Conservation (phyloP, 164 flowering plant species). For the Hamamelis virginiana region DNA sequence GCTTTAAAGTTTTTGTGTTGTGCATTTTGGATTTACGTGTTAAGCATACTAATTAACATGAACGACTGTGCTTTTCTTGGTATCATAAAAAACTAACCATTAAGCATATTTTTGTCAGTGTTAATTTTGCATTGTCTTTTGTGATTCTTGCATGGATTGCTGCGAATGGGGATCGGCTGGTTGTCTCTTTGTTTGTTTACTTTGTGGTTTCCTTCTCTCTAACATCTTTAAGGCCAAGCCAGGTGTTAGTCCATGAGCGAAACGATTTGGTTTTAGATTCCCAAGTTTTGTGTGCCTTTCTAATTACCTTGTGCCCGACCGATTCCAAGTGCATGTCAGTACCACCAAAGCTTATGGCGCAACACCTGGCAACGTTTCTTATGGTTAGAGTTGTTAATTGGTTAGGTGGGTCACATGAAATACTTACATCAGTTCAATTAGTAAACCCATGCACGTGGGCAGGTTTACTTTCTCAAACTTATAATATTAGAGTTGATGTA, state of each 20-base stretch:
- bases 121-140: conserved; percentile 9
- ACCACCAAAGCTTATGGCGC: neutral
- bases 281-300: neutral
- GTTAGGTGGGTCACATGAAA: conserved; percentile 7
- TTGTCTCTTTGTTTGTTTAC: conserved; percentile 45
- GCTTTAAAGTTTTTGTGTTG: neutral
- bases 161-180: conserved; percentile 38
- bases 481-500: neutral
- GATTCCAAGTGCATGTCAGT: neutral
- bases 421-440: neutral
- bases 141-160: conserved; percentile 43
- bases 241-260: conserved; percentile 30
- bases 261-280: conserved; percentile 3
- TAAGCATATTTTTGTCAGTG: conserved; percentile 1
- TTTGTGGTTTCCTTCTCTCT: conserved; percentile 33
- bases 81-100: conserved; percentile 21
- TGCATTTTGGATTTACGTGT: conserved; percentile 21
- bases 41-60: conserved; percentile 13
- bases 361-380: conserved; percentile 16
- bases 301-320: neutral
- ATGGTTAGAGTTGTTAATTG: neutral
- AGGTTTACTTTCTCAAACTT: neutral
- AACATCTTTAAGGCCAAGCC: conserved; percentile 28
- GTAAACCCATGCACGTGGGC: conserved; percentile 6
- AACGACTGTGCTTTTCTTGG: conserved; percentile 24